Percentiles rank a stretch among this genome's conserved stretches.
Conservation (phyloP, 1,139 yeast genomes). For the Starmera stellimalicola region DNA sequence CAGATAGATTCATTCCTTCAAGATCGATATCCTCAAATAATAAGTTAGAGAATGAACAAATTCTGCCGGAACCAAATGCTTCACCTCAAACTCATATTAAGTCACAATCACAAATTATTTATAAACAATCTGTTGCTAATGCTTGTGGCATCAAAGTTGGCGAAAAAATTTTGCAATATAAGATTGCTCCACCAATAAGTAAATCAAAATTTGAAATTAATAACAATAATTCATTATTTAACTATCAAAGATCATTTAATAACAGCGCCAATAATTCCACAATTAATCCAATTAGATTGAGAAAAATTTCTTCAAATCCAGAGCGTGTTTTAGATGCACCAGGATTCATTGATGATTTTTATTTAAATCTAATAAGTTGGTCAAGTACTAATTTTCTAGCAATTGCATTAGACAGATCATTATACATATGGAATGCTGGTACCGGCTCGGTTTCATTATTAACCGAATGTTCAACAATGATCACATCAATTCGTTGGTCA, state of each 20-base stretch:
- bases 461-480: slow-evolving; percentile 49
- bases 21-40: slow-evolving; percentile 37
- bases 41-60: slow-evolving; percentile 23
- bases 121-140: slow-evolving; percentile 82
- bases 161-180: slow-evolving; percentile 77
- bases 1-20: slow-evolving; percentile 46
- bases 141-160: slow-evolving; percentile 89
- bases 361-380: slow-evolving; percentile 83
- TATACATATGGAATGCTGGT: slow-evolving; percentile 89
- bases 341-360: slow-evolving; percentile 87
- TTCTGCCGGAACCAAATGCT: slow-evolving; percentile 33
- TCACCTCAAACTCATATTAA: slow-evolving; percentile 47
- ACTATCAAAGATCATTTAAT: slow-evolving; percentile 20
- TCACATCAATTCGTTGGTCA: slow-evolving; percentile 84
- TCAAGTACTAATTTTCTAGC: slow-evolving; percentile 77
- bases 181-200: slow-evolving; percentile 73
- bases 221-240: slow-evolving; percentile 19
- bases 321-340: slow-evolving; percentile 96
- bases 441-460: slow-evolving; percentile 71
- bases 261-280: slow-evolving; percentile 11
- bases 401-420: slow-evolving; percentile 76
- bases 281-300: slow-evolving; percentile 28
- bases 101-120: slow-evolving; percentile 62
- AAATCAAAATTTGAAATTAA: slow-evolving; percentile 47
- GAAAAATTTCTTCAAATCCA: slow-evolving; percentile 82